A percentile compares a stretch with the other conserved stretches of the same genome.
Conservation (phyloP, 75 land plant species). For the Selaginella moellendorffii region DNA sequence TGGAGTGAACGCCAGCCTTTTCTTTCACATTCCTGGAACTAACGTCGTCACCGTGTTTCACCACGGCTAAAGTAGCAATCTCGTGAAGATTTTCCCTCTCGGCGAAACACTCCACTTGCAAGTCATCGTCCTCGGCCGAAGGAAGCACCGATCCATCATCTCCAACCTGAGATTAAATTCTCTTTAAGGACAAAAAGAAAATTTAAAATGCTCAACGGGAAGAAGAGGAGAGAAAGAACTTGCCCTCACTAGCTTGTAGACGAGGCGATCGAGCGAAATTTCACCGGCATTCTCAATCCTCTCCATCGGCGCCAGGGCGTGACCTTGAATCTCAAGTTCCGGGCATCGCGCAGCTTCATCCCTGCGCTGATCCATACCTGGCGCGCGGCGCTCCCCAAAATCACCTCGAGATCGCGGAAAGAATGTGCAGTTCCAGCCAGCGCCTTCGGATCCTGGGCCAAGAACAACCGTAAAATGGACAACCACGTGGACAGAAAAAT, state of each 20-base stretch:
- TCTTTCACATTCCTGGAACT: background rate
- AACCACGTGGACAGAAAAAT: background rate
- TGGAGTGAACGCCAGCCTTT: background rate
- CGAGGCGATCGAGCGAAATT: slow-evolving; percentile 19
- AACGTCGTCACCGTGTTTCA: background rate
- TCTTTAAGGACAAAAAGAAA: background rate
- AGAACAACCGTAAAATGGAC: background rate
- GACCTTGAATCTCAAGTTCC: too few species aligned
- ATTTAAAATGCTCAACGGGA: background rate
- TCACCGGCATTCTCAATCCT: too few species aligned
- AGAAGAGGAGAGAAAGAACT: background rate
- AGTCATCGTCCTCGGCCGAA: slow-evolving; percentile 24
- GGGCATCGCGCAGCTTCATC: too few species aligned
- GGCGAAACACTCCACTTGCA: slow-evolving; percentile 15
- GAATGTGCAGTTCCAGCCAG: too few species aligned
- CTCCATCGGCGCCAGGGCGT: too few species aligned
- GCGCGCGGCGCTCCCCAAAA: background rate
- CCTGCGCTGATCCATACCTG: too few species aligned
- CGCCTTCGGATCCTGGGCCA: too few species aligned
- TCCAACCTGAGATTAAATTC: slow-evolving; percentile 23
- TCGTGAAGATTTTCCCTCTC: background rate
- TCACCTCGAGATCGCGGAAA: background rate
- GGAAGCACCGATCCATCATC: slow-evolving; percentile 31
- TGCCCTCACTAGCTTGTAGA: slow-evolving; percentile 24
- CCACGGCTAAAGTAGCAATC: too few species aligned